These are phyloP conservation scores for Flaveria robusta DNA, from an alignment of 129 eudicot species.

Conservation along the genomic window DNA sequence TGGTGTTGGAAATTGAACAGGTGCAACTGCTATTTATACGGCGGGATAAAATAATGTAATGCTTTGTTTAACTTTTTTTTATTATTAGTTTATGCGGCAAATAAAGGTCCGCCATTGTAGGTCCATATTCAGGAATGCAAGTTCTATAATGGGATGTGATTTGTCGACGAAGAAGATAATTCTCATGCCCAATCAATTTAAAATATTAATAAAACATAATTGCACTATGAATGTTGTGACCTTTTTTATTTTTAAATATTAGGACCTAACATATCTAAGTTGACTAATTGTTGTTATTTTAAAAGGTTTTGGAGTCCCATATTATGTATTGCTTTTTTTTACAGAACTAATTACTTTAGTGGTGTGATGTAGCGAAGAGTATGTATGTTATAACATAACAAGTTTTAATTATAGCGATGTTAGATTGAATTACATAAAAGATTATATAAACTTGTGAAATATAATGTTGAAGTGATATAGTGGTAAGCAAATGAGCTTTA, in stretches of 20 bases:
- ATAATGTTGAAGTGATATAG: too few species aligned
- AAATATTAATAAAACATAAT: not conserved
- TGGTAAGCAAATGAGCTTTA: too few species aligned
- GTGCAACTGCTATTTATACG: slow-evolving; percentile 7
- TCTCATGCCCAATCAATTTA: not conserved
- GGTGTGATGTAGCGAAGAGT: too few species aligned
- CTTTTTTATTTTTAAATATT: not conserved
- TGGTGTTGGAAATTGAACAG: slow-evolving; percentile 35
- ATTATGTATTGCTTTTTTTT: not conserved
- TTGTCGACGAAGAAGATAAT: not conserved
- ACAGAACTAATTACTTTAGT: too few species aligned
- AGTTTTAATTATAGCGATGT: too few species aligned
- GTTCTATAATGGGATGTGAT: slow-evolving; percentile 7
- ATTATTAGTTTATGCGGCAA: slow-evolving; percentile 41
- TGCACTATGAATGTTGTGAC: not conserved
- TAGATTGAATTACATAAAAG: too few species aligned
- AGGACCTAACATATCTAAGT: not conserved
- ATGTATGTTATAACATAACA: too few species aligned
- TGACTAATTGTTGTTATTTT: not conserved
- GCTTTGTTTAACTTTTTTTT: slow-evolving; percentile 7
- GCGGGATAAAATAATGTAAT: not conserved
- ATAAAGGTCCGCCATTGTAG: slow-evolving; percentile 23
- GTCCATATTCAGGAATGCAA: slow-evolving; percentile 7
- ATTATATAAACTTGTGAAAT: too few species aligned
- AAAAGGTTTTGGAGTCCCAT: not conserved